Base-by-base conservation (phyloP, 1,284 basidiomycete genomes). In the Trichosporon coremiiforme region DNA sequence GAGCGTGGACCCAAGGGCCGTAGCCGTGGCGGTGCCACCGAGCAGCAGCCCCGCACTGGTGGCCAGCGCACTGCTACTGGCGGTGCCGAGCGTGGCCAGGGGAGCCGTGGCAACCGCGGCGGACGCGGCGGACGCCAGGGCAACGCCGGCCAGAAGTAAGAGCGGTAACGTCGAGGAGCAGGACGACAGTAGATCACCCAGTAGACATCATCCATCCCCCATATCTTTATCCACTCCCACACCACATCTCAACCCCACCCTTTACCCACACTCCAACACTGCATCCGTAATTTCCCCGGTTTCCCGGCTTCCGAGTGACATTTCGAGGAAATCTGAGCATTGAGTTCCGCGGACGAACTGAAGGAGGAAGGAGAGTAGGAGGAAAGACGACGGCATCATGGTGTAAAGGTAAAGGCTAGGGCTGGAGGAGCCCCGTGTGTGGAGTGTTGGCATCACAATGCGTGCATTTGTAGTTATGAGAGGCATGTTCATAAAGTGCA, bases 1-100 rank as follows among this genome's bases (percentile, higher is more conserved):
- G 93, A 95, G 62, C 85, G 93, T 66, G 70, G 77, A 57, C 75
- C 74, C 67, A 75, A 76, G 71, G 69, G 69, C 47, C 65, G 70
- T 33, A 53, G 70, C 17, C 67, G 65, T 25, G 69, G 68, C 36
- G 73, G 71, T 63, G 70, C 66, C 5, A 25, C 57, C 31, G 57
- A 60, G 57, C 57, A 60, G 57, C 57, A 60, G 57, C 70, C 68
- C 20, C 71, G 72, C 35, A 53, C 33, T 9, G 68, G 68, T 25
- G 55, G 66, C 17, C 50, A 67, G 17, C 66, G 68, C 57, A 70
- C 68, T 36, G 66, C 65, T 29, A 64, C 64, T 17, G 38, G 36
- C 31, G 68, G 68, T 62, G 66, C 66, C 41, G 66, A 57, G 29
- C 68, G 71, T 31, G 67, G 31, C 41, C 65, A 65, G 53, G 66